Percentiles rank a stretch among this genome's conserved stretches.
phyloP scores from a whole-genome alignment of 129 eudicot genomes.

The Mikania micrantha region DNA sequence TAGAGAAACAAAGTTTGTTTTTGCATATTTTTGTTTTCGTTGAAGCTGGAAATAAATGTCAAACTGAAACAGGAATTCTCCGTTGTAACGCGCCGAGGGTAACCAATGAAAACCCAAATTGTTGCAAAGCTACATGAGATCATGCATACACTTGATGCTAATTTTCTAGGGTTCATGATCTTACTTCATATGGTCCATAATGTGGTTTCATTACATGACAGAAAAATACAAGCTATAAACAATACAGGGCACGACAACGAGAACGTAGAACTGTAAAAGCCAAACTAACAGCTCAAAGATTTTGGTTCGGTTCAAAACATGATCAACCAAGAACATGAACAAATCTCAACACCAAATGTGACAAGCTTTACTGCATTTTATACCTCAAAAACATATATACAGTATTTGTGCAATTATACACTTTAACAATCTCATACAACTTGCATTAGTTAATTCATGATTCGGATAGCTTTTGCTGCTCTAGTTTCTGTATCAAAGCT shows the following conservation, averaged over 20 bases:
- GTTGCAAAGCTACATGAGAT: too few species aligned
- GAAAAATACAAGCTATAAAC: neutral
- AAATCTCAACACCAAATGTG: neutral
- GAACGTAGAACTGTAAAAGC: neutral
- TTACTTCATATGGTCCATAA: neutral
- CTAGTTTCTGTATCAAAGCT: slow-evolving; percentile 58
- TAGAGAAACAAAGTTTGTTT: too few species aligned
- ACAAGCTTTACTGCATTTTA: slow-evolving; percentile 5
- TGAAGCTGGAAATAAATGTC: too few species aligned
- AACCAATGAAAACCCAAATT: too few species aligned
- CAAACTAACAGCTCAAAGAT: neutral
- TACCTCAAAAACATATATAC: slow-evolving; percentile 18
- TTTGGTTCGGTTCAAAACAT: neutral
- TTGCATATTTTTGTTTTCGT: too few species aligned
- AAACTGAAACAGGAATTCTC: too few species aligned
- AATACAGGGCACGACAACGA: neutral
- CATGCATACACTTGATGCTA: too few species aligned
- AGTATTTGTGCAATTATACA: slow-evolving; percentile 6
- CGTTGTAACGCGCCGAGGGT: too few species aligned
- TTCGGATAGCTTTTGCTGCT: slow-evolving; percentile 33
- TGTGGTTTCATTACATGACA: neutral
- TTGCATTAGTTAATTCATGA: slow-evolving; percentile 20
- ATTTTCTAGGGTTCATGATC: neutral
- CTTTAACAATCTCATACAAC: neutral
- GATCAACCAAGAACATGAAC: neutral